phyloP scores from a whole-genome alignment of 495 filamentous ascomycete species.

The Chaetomidium leptoderma region DNA sequence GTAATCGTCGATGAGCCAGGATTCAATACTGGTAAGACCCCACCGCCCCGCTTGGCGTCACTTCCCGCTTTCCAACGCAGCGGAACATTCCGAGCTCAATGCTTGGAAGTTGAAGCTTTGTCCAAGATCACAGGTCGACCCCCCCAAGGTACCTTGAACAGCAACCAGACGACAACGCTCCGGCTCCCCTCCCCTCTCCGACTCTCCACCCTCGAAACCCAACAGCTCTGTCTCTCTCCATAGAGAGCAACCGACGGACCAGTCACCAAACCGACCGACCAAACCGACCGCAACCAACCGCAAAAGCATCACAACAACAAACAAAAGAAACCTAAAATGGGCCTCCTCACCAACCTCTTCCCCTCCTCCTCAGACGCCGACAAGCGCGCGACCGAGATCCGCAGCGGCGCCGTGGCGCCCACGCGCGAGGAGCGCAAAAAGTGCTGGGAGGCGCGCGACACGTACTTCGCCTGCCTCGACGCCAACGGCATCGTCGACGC shows the following conservation, averaged over 20 bases:
- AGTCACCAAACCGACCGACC: neutral
- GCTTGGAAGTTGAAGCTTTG: neutral
- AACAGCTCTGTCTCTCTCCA: neutral
- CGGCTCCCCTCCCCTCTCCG: neutral
- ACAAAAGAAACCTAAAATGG: conserved; percentile 34
- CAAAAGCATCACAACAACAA: neutral
- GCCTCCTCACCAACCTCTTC: conserved; percentile 39
- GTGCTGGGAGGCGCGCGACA: conserved; percentile 85
- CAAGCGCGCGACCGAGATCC: conserved; percentile 49
- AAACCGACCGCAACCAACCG: neutral
- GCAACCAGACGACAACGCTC: neutral
- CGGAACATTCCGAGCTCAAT: conserved; percentile 10
- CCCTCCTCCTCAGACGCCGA: conserved; percentile 43
- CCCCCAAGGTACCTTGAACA: neutral
- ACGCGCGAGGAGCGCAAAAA: conserved; percentile 67
- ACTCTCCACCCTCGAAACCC: neutral
- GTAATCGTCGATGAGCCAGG: conserved; percentile 7
- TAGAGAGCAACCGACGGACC: neutral
- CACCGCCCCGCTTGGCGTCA: neutral
- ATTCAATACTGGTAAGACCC: neutral
- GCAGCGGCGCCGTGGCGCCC: conserved; percentile 64
- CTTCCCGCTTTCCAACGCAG: neutral
- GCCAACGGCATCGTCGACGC: conserved; percentile 74
- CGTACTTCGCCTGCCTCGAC: conserved; percentile 83
- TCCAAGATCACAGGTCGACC: neutral